Evolutionary conservation across 2,329 filamentous ascomycete species (phyloP), one percentile per base, ranked within the genome.

Genomic region (Elsinoe batatas): DNA sequence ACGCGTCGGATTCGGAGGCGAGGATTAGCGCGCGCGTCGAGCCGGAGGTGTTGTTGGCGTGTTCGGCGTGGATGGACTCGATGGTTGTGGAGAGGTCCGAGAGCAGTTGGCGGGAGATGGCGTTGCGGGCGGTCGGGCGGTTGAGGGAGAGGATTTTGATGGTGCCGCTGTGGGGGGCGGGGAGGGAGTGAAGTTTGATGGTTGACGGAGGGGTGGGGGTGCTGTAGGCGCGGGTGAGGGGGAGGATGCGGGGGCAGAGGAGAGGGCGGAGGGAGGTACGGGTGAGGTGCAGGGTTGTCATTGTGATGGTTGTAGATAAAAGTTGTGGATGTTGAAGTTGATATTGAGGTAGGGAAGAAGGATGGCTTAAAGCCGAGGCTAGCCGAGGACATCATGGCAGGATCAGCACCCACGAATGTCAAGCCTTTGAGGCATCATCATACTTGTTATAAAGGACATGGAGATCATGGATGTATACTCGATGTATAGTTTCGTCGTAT

Each of bases 81-180:
- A 97, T 77, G 65, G 95, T 81, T 40, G 79, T 76, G 51, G 80
- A 79, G 57, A 98, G 77, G 47, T 85, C 79, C 3, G 80, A 72
- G 53, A 98, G 79, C 36, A 98, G 78, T 57, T 84, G 81, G 57
- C 77, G 79, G 0, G 91, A 97, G 67, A 98, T 87, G 62, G 93
- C 93, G 71, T 98, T 98, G 65, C 91, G 87, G 35, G 91, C 85
- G 7, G 80, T 71, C 0, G 90, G 90, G 3, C 90, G 81, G 73
- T 96, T 93, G 62, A 98, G 80, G 59, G 91, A 85, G 56, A 97
- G 82, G 61, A 97, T 79, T 58, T 89, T 85, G 71, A 97, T 93
- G 73, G 85, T 86, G 61, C 91, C 93, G 15, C 82, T 82, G 65
- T 85, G 81, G 0, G 89, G 84, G 2, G 90, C 87, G 42, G 87